Evolutionary conservation across 352 stramenopile genomes (phyloP), one percentile per base, ranked within the genome.

Genomic region (Globisporangium cederbergense): DNA sequence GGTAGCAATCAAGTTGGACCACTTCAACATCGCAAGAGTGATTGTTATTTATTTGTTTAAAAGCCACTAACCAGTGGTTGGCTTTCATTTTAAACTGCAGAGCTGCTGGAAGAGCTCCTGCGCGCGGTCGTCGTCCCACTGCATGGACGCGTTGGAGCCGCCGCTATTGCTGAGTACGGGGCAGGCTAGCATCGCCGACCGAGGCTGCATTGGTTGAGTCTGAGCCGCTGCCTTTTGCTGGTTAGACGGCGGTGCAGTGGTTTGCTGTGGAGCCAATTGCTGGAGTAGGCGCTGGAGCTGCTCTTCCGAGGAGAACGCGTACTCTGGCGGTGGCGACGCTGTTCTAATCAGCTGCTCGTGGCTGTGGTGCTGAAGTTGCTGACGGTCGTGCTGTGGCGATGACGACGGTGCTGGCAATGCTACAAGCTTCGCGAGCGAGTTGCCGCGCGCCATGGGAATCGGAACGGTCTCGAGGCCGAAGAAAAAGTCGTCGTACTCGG

Each of bases 51-150:
- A 5, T 9, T 8, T 36, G 25, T 18, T 58, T 20, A 38, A 55
- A 20, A 20, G 22, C 45, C 45, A 36, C 32, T 51, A 13, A 32
- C 13, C 20, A 53, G 13, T 36, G 4, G 45, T 51, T 53, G 13
- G 13, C 10, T 4, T 45, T 65, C 38, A 59, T 20, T 63, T 64
- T 14, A 88, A 66, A 2, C 62, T 71, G 54, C 73, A 85, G 47
- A 92, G 78, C 70, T 92, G 81, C 51, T 78, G 60, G 71, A 92
- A 92, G 7, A 92, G 72, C 32, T 90, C 70, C 11, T 75, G 71
- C 8, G 83, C 72, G 7, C 79, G 78, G 22, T 81, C 67, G 56
- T 92, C 83, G 28, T 89, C 79, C 70, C 79, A 88, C 34, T 84
- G 68, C 30, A 54, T 42, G 7, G 56, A 51, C 10, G 14, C 34